A percentile compares a stretch with the other conserved stretches of the same genome.
Conservation (phyloP, 345 rosid species). For the sweet orange (Citrus sinensis) region DVS_A1.0 CM039163.1:18138501-18139000, state of each 20-base stretch:
- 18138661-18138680: background rate
- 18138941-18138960: background rate
- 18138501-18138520: background rate
- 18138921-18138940: background rate
- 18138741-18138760: background rate
- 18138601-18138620: background rate
- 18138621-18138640: background rate
- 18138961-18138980: background rate
- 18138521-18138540: background rate
- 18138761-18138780: background rate
- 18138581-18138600: background rate
- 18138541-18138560: background rate
- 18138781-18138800: background rate
- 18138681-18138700: background rate
- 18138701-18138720: background rate
- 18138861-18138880: background rate
- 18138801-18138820: background rate
- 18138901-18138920: background rate
- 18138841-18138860: background rate
- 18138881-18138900: background rate
- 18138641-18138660: background rate
- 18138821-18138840: background rate
- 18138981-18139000: slow-evolving; percentile 1
- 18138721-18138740: background rate
- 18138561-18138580: background rate